Base-by-base conservation (phyloP, 164 flowering plant genomes). In the Chimonanthus praecox region DNA sequence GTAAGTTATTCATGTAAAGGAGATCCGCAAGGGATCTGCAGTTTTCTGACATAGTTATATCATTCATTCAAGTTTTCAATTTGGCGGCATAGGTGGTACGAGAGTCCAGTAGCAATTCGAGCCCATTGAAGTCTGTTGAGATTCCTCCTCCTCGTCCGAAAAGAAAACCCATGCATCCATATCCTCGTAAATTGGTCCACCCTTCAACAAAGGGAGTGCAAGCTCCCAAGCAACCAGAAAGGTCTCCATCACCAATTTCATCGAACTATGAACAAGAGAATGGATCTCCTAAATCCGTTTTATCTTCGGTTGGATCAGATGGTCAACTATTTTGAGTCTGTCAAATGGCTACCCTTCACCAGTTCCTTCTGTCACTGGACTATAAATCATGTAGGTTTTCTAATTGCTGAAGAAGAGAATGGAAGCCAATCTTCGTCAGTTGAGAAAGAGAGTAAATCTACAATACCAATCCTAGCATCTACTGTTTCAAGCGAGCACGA, bases 61-160 rank as follows among this genome's bases (percentile, higher is more conserved):
- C 45, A 13, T 18, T 66, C 6, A 66, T 44, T 63, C 33, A 66
- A n/a, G 9, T 44, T 66, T 43, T 66, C 16, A 44, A 33, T 44
- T 4, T 4, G 15, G 16, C 11, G 21, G 68, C 75, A 51, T 74
- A 91, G 97, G 88, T 89, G 64, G 84, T 77, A 33, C 85, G 87
- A 21, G 92, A 91, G 44, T 84, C 94, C 44, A 75, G 64, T 47
- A 77, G 74, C 64, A 77, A 63, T 51, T 82, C 77, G 46, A 76
- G 76, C 62, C 76, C 88, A 18, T 73, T 66, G 33, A 79, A 85
- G 54, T 83, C 91, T n/a, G 83, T 89, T 75, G 96, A 89, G 74
- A 90, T 92, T 70, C 97, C 97, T 47, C 97, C 97, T 64, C 97
- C 97, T 70, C 83, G 98, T 15, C 98, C 98, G 2, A 92, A 92